Percentiles rank a stretch among this genome's conserved stretches.
Evolutionary conservation across 2,329 filamentous ascomycete species (phyloP).

Genomic region (Exophiala calicioides): DNA sequence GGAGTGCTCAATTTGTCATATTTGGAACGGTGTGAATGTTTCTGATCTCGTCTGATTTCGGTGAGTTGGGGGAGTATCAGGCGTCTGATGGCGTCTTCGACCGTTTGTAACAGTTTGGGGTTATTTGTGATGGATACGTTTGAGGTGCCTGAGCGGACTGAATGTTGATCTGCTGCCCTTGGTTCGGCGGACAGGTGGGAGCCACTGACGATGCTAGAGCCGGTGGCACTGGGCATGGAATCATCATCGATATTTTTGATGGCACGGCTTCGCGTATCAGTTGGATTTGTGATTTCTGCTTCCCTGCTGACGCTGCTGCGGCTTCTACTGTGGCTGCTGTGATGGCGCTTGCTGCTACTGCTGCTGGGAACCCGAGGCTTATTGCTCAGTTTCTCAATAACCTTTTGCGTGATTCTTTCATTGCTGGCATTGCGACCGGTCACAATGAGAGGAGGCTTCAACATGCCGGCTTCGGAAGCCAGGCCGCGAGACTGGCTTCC

Average conservation of each 20-base stretch:
- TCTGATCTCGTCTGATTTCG: conserved; percentile 86
- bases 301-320: conserved; percentile 46
- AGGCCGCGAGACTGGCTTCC: conserved; percentile 51
- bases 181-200: conserved; percentile 54
- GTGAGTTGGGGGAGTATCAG: conserved; percentile 90
- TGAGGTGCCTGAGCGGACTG: conserved; percentile 60
- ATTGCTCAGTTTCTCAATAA: conserved; percentile 65
- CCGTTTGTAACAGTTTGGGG: conserved; percentile 83
- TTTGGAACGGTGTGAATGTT: conserved; percentile 67
- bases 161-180: conserved; percentile 58
- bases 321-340: conserved; percentile 47
- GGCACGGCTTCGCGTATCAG: conserved; percentile 50
- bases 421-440: conserved; percentile 65
- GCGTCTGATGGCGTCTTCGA: conserved; percentile 88
- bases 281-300: conserved; percentile 37
- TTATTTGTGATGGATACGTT: conserved; percentile 80
- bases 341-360: conserved; percentile 44
- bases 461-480: conserved; percentile 42
- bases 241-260: conserved; percentile 57
- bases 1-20: conserved; percentile 63
- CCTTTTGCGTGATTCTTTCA: conserved; percentile 67
- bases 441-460: conserved; percentile 61
- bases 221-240: conserved; percentile 53
- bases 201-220: conserved; percentile 61
- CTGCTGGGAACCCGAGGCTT: conserved; percentile 47